These are phyloP conservation scores for Cytospora piceicola DNA, from an alignment of 2,329 filamentous ascomycete species.

Conservation along the genomic window DNA sequence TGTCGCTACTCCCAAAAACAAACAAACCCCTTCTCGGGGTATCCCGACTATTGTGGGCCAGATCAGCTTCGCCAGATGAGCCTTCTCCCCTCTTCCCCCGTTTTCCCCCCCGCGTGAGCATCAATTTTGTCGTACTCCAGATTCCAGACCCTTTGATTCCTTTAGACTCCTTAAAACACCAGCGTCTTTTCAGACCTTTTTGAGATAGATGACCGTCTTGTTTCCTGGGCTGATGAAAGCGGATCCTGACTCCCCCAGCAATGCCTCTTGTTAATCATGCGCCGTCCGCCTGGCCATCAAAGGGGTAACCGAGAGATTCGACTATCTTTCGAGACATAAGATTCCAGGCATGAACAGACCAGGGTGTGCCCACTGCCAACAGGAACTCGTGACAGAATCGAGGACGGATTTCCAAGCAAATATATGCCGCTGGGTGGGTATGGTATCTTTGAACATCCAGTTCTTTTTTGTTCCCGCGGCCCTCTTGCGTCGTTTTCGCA, in stretches of 20 bases:
- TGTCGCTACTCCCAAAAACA: background rate
- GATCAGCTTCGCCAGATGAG: slow-evolving; percentile 6
- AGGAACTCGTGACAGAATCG: slow-evolving; percentile 16
- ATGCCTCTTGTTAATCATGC: slow-evolving; percentile 28
- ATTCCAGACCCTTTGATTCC: slow-evolving; percentile 24
- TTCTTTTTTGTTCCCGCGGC: slow-evolving; percentile 10
- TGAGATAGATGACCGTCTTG: slow-evolving; percentile 24
- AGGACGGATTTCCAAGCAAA: slow-evolving; percentile 1
- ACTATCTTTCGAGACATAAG: slow-evolving; percentile 21
- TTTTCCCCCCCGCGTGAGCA: slow-evolving; percentile 8
- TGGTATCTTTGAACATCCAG: slow-evolving; percentile 9
- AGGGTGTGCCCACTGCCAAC: slow-evolving; percentile 3
- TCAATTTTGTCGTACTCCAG: slow-evolving; percentile 16
- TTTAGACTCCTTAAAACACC: slow-evolving; percentile 27
- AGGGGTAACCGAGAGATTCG: slow-evolving; percentile 19
- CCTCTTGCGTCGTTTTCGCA: slow-evolving; percentile 5
- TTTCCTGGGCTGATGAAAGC: slow-evolving; percentile 27
- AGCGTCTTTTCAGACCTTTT: slow-evolving; percentile 27
- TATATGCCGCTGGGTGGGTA: slow-evolving; percentile 10
- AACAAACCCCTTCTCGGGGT: background rate
- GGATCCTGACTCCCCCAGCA: slow-evolving; percentile 29
- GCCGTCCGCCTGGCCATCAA: slow-evolving; percentile 30
- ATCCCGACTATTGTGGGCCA: slow-evolving; percentile 9
- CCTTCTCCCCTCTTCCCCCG: background rate
- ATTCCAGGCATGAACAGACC: slow-evolving; percentile 11